These are phyloP conservation scores for Furcasterigmium furcatum DNA, from an alignment of 2,329 filamentous ascomycete genomes.

Conservation along the genomic window DNA sequence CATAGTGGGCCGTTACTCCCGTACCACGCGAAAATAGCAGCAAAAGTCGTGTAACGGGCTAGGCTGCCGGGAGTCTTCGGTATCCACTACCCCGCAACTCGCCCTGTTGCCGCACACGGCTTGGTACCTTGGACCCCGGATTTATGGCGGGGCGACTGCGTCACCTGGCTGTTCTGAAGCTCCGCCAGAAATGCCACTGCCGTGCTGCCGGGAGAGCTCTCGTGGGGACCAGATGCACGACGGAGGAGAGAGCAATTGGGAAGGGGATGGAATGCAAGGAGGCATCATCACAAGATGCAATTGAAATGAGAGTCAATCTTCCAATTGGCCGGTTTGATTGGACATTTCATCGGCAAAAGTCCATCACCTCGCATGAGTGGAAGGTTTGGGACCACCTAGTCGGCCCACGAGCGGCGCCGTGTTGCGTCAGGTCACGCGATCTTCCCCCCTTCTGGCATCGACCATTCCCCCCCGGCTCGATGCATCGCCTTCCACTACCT, in stretches of 20 bases:
- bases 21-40: not conserved
- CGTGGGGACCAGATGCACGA: slow-evolving; percentile 2
- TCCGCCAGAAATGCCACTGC: not conserved
- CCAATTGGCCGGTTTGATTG: not conserved
- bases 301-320: not conserved
- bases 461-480: slow-evolving; percentile 6
- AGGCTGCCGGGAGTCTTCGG: slow-evolving; percentile 9
- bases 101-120: slow-evolving; percentile 7
- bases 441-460: not conserved
- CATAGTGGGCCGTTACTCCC: slow-evolving; percentile 9
- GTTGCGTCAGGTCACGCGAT: slow-evolving; percentile 19
- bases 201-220: slow-evolving; percentile 2
- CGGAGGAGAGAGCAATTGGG: not conserved
- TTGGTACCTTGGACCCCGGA: slow-evolving; percentile 15
- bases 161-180: slow-evolving; percentile 5
- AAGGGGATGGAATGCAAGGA: not conserved
- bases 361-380: not conserved
- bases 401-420: slow-evolving; percentile 2
- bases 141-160: slow-evolving; percentile 12
- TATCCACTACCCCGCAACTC: slow-evolving; percentile 16
- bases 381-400: not conserved
- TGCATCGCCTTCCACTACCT: slow-evolving; percentile 5
- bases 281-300: not conserved
- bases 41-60: slow-evolving; percentile 6
- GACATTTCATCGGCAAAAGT: not conserved